Base-by-base conservation (phyloP, 176 grass and related monocot genomes). In the Oryza punctata region DNA sequence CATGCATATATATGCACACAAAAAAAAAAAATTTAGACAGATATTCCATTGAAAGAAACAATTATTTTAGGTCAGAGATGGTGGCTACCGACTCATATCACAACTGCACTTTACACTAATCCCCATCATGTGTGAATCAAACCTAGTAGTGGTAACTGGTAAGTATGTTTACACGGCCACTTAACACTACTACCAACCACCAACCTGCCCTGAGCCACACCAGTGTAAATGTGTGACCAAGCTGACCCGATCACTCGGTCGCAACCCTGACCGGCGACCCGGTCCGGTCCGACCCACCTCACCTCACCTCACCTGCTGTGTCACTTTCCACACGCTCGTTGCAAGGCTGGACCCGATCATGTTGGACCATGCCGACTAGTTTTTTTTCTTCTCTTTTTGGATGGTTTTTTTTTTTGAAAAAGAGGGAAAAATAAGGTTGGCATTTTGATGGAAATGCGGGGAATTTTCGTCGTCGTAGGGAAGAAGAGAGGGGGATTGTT, bases 61-160 rank as follows among this genome's bases (percentile, higher is more conserved):
- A 54, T 54, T 54, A 7, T 19, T 54, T 7, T 7, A 80, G n/a
- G 85, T 82, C 79, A 82, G 21, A 77, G 23, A 82, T 47, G 72
- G 50, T 76, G 64, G 72, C 71, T 33, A 68, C 63, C 26, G 6
- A 26, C 49, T 27, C 70, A 16, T 10, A 7, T 10, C 43, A n/a
- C 19, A 7, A 26, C 10, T 12, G 5, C 18, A 57, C 50, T 19
- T 57, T 57, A 57, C 19, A 57, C 18, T 21, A 1, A 1, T 87
- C 47, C 52, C 32, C 41, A 74, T 72, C 86, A 40, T 25, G 73
- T 41, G 73, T 52, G 73, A 12, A 63, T 24, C n/a, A 24, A 24
- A 23, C 65, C 6, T 28, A 66, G 10, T 2, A 64, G 35, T 3
- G 8, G 6, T 5, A 35, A 35, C 2, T n/a, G n/a, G n/a, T 29